phyloP scores from a whole-genome alignment of 768 basidiomycete species.

The Paxillus ammoniavirescens region DNA sequence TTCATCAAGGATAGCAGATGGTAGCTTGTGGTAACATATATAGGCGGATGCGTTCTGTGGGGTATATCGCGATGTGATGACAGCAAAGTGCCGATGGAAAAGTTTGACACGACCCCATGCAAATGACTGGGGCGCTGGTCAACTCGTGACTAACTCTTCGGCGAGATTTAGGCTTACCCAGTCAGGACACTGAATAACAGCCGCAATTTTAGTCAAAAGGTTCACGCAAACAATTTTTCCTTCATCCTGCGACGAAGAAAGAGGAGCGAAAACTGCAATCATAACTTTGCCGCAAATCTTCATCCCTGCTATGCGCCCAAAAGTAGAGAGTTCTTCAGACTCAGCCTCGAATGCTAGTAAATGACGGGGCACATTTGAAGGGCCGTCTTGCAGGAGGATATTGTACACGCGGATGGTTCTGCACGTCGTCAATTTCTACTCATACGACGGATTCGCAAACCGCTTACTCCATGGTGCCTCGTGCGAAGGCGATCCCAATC shows the following conservation, averaged over 20 bases:
- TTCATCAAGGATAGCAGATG: conserved; percentile 10
- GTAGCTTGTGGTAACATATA: conserved; percentile 16
- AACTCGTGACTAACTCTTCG: not conserved
- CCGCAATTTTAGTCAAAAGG: conserved; percentile 10
- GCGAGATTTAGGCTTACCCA: conserved; percentile 12
- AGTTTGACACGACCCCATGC: conserved; percentile 13
- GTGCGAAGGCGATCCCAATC: conserved; percentile 20
- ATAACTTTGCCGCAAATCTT: conserved; percentile 24
- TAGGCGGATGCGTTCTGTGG: not conserved
- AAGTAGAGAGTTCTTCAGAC: conserved; percentile 9
- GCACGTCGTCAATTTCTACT: not conserved
- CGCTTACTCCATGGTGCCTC: conserved; percentile 18
- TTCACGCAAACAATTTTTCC: conserved; percentile 20
- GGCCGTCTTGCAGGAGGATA: conserved; percentile 12
- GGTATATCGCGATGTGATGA: conserved; percentile 1
- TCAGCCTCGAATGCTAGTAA: conserved; percentile 18
- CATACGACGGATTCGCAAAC: not conserved
- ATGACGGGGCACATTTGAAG: not conserved
- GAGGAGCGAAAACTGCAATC: conserved; percentile 11
- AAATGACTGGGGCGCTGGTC: conserved; percentile 8
- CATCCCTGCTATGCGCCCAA: conserved; percentile 19
- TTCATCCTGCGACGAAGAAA: conserved; percentile 2
- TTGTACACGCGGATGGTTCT: conserved; percentile 26
- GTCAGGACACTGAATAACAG: conserved; percentile 13
- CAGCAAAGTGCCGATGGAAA: conserved; percentile 10